Base-by-base conservation (phyloP, 768 basidiomycete genomes). In the Ramaria rubella region DNA sequence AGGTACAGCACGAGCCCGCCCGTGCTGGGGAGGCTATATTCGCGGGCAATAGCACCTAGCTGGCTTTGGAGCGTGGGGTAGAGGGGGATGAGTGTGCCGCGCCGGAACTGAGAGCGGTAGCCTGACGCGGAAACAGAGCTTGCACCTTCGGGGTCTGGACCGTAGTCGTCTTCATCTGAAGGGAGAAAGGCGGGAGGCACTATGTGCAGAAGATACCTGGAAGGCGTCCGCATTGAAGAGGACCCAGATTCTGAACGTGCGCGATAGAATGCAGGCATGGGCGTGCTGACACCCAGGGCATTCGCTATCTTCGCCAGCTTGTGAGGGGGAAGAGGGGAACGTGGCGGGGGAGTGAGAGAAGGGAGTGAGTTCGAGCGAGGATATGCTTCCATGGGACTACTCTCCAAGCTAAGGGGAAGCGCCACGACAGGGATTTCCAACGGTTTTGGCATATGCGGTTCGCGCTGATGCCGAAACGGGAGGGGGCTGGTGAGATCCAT, bases 11-110 rank as follows among this genome's bases (percentile, higher is more conserved):
- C 75, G 46, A 97, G 71, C 5, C 94, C 94, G 14, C 80, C 70
- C 0, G 89, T 90, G 62, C 86, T 91, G 1, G 94, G 94, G 17
- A 98, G 75, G 2, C 90, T 89, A 65, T 94, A 98, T 70, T 97
- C 94, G 69, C 85, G 86, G 14, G 94, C 93, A 51, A 98, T 96
- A 6, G 91, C 88, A 21, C 77, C 75, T 9, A 96, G 72, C 67
- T 96, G 94, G 1, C 84, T 79, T 40, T 90, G 85, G 1, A 98
- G 73, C 0, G 86, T 90, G 5, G 93, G 76, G 66, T 94, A 82
- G 0, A 98, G 76, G 0, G 94, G 87, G 4, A 97, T 81, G 12
- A 98, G 77, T n/a, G 83, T 85, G 7, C 94, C 94, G 26, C 94
- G 81, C 14, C 81, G 81, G 65, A 90, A 90, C 49, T 87, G 85